phyloP scores from a whole-genome alignment of 495 filamentous ascomycete genomes.

The Mytilinidion resinicola region DNA sequence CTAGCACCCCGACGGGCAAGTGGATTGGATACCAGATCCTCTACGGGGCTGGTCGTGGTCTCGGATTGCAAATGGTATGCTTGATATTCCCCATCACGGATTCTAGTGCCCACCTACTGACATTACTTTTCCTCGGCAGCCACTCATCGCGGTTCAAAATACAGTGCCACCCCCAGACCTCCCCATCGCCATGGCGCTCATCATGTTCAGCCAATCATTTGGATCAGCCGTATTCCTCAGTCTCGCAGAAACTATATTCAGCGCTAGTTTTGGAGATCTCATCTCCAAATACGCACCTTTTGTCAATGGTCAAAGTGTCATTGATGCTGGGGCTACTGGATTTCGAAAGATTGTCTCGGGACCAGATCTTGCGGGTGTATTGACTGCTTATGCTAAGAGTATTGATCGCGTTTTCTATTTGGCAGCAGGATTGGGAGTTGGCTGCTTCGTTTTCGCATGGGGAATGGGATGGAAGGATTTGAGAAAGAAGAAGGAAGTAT shows the following conservation, averaged over 20 bases:
- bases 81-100: background rate
- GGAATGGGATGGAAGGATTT: constrained; percentile 15
- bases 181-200: background rate
- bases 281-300: constrained; percentile 28
- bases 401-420: constrained; percentile 30
- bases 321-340: constrained; percentile 35
- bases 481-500: constrained; percentile 7
- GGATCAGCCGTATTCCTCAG: constrained; percentile 30
- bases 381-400: constrained; percentile 40
- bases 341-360: constrained; percentile 36
- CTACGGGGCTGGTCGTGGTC: background rate
- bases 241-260: constrained; percentile 33
- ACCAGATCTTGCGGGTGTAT: constrained; percentile 32
- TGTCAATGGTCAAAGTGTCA: constrained; percentile 28
- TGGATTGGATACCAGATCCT: background rate
- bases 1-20: background rate
- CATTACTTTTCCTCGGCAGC: background rate
- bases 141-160: background rate
- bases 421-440: constrained; percentile 4
- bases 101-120: background rate
- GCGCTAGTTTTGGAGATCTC: constrained; percentile 21
- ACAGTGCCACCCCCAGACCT: background rate
- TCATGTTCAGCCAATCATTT: constrained; percentile 11
- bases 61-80: background rate
- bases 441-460: constrained; percentile 1